Conservation (phyloP, 2,329 filamentous ascomycete genomes). For the Rhinocladiella mackenziei region DNA sequence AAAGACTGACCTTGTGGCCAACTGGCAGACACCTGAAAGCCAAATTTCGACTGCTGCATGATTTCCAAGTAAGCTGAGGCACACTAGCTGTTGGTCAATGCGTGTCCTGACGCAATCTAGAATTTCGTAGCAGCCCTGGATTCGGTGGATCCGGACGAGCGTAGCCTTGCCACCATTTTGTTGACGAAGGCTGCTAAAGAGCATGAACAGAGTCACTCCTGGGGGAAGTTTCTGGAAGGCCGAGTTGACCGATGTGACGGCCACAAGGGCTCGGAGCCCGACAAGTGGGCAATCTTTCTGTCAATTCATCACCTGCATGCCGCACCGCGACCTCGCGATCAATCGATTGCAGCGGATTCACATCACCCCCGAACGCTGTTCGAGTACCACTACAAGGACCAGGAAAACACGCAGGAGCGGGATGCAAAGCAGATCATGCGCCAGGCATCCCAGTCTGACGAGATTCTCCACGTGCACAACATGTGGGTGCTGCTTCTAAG, state of each 20-base stretch:
- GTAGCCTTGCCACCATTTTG: neutral
- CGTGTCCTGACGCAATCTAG: neutral
- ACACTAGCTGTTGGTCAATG: neutral
- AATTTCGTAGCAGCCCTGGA: neutral
- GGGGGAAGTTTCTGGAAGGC: neutral
- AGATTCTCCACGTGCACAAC: slow-evolving; percentile 3
- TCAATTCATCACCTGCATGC: neutral
- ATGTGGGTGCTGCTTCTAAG: slow-evolving; percentile 1
- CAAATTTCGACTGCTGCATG: neutral
- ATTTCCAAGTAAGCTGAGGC: neutral
- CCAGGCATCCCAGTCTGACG: neutral
- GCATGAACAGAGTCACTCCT: slow-evolving; percentile 1
- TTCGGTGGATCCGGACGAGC: slow-evolving; percentile 1
- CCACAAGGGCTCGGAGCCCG: neutral
- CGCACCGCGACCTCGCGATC: neutral
- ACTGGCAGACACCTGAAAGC: slow-evolving; percentile 1
- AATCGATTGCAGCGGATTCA: neutral
- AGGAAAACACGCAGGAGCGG: neutral
- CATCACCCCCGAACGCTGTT: neutral
- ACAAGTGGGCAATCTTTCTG: slow-evolving; percentile 1
- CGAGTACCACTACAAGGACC: slow-evolving; percentile 1
- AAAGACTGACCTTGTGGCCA: neutral
- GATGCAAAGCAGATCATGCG: neutral
- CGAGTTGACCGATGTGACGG: neutral
- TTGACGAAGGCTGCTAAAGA: neutral